A percentile compares a stretch with the other conserved stretches of the same genome.
Evolutionary conservation across 345 rosid species (phyloP).

Genomic region (Trapa bicornis): DNA sequence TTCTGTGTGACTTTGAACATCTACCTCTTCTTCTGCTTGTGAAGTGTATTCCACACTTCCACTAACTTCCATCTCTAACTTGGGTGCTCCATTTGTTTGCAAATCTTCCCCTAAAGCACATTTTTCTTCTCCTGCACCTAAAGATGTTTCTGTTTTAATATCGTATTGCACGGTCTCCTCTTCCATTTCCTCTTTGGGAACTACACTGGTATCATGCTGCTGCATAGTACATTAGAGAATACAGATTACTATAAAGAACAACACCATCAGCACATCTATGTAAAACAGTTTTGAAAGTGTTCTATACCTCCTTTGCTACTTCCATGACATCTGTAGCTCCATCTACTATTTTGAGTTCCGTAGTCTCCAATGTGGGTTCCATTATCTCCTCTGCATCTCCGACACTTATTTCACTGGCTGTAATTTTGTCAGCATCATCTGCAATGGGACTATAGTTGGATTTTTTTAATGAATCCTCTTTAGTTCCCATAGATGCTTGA

Average conservation of each 20-base stretch:
- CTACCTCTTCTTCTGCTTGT: neutral
- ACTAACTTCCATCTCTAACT: no score
- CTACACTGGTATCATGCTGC: no score
- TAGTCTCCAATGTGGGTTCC: neutral
- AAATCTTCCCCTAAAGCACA: no score
- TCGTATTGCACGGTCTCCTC: neutral
- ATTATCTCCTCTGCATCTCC: neutral
- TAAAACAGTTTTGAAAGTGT: neutral
- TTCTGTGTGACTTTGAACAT: neutral
- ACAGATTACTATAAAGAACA: neutral
- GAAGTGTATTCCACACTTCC: no score
- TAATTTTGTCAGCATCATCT: neutral
- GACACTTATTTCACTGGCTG: neutral
- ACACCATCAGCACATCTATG: neutral
- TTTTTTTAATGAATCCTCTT: neutral
- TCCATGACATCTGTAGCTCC: neutral
- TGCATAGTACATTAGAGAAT: neutral
- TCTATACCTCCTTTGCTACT: neutral
- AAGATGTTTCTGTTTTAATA: conserved; percentile 5
- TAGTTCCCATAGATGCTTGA: neutral
- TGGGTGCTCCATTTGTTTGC: no score
- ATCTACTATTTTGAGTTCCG: neutral
- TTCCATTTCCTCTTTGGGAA: neutral
- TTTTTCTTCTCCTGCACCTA: neutral
- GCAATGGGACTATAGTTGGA: neutral